These are phyloP conservation scores for Acacia confusa DNA, from an alignment of 306 rosid species.

Conservation along the genomic window DNA sequence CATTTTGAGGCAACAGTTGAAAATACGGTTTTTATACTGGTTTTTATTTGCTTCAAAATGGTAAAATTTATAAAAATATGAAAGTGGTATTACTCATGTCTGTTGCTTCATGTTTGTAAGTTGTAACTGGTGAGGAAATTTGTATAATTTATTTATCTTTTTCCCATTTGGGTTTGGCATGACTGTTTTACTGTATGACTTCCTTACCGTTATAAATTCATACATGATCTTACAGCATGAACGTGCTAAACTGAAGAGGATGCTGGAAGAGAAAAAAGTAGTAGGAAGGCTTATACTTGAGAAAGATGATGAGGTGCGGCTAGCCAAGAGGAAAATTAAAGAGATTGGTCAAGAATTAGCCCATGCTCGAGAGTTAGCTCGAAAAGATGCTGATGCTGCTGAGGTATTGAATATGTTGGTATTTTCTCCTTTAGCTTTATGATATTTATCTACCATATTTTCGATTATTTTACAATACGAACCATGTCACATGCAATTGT, in stretches of 20 bases:
- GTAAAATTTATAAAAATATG: background rate
- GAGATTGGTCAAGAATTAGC: background rate
- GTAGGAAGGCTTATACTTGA: background rate
- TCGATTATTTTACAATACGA: background rate
- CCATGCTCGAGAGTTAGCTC: background rate
- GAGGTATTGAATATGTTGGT: background rate
- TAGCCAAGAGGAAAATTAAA: background rate
- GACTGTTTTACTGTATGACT: background rate
- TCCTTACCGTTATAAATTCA: background rate
- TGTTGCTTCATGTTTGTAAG: background rate
- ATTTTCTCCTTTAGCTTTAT: background rate
- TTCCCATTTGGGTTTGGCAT: background rate
- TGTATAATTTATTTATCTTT: background rate
- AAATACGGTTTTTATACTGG: background rate
- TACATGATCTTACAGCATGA: background rate
- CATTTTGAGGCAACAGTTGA: background rate
- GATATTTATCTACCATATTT: background rate
- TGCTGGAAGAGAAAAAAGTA: background rate
- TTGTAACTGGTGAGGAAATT: background rate
- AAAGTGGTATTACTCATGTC: background rate
- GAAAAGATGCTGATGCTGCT: background rate
- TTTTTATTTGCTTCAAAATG: background rate
- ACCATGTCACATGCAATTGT: background rate
- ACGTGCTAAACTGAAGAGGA: background rate
- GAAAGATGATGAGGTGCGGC: background rate